Evolutionary conservation across 352 stramenopile species (phyloP), one percentile per base, ranked within the genome.

Genomic region (Phytopythium vexans): DNA sequence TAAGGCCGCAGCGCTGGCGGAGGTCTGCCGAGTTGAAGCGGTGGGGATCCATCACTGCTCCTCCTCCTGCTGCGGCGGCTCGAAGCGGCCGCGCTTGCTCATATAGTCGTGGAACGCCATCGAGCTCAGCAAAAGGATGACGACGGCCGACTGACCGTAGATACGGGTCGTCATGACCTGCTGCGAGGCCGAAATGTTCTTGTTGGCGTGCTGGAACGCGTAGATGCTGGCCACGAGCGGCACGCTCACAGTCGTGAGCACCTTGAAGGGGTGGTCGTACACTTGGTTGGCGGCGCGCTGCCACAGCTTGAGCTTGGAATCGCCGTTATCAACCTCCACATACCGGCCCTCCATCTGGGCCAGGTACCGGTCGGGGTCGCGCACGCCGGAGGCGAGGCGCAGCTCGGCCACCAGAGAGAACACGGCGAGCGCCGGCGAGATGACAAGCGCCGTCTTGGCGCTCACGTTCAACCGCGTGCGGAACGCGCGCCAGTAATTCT

Each of bases 71-170:
- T 66, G 49, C 33, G 74, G 60, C 7, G 73, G 62, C 52, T 74
- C 78, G 42, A 90, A 91, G 56, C 77, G 74, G 40, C 83, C 83
- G 43, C 63, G 81, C 51, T 76, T 79, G 14, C 64, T 54, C 83
- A 94, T 94, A 58, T 82, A 94, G 60, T 94, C 83, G 50, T 94
- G 79, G 70, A 94, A 92, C 8, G 69, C 79, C 81, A 94, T 94
- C 45, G 83, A 85, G 60, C 72, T 67, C 31, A 94, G 61, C 50
- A 94, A 66, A 49, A 94, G 43, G 32, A 86, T 63, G 3, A 94
- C 79, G 1, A 89, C 74, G 0, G 79, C 64, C 15, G 64, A 71
- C 47, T 94, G 83, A 47, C 83, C 81, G 66, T 94, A 94, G 49
- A 94, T 86, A 52, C 83, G 81, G 43, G 83, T 88, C 69, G 91